phyloP scores from a whole-genome alignment of 139 green algal genomes.

The Eudorina sp. region DNA sequence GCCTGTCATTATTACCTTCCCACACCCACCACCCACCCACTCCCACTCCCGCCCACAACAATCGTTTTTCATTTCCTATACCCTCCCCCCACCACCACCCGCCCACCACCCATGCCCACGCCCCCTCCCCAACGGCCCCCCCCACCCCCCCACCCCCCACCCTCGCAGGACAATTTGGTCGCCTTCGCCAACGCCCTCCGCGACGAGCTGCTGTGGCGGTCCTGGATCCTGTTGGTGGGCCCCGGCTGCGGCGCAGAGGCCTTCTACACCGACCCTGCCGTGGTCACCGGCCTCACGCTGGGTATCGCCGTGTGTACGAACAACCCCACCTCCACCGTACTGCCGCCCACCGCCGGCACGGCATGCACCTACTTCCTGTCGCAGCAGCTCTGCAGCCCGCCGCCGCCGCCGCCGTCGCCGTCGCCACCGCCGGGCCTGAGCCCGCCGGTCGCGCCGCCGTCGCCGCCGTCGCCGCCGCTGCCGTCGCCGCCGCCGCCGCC shows the following conservation, averaged over 20 bases:
- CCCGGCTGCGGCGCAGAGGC: neutral
- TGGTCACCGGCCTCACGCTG: neutral
- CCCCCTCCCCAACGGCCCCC: neutral
- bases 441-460: neutral
- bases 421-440: neutral
- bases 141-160: neutral
- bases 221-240: neutral
- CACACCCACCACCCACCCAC: neutral
- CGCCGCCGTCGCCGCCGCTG: slow-evolving; percentile 9
- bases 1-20: too few relatives aligned
- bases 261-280: neutral
- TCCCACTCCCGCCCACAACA: neutral
- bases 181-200: neutral
- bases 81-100: neutral
- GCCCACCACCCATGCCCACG: neutral
- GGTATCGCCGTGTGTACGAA: slow-evolving; percentile 1
- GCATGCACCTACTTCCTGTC: slow-evolving; percentile 19
- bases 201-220: slow-evolving; percentile 34
- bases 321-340: neutral
- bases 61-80: neutral
- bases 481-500: slow-evolving; percentile 3
- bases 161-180: slow-evolving; percentile 6
- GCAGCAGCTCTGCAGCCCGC: slow-evolving; percentile 22
- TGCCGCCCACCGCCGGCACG: neutral
- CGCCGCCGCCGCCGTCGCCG: slow-evolving; percentile 14